Conservation (phyloP, 106 monocot species). For the Triglochin maritima region DNA sequence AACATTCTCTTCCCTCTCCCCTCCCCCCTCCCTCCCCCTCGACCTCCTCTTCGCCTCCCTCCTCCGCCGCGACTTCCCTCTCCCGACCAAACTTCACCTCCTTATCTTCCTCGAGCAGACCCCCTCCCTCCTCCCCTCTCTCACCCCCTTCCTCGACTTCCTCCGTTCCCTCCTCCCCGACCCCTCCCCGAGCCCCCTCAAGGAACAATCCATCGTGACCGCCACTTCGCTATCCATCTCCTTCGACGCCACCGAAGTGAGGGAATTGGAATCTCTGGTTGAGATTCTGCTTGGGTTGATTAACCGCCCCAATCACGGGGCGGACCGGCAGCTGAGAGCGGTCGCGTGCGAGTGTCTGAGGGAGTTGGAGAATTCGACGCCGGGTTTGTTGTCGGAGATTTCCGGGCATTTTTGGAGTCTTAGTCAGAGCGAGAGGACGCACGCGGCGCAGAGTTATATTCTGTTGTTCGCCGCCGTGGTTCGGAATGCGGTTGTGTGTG, state of each 20-base stretch:
- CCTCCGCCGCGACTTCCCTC: conserved; percentile 55
- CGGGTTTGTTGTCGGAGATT: conserved; percentile 51
- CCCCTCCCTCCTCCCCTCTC: conserved; percentile 12
- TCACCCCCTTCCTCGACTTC: conserved; percentile 2
- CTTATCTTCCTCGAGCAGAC: conserved; percentile 37
- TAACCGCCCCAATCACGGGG: conserved; percentile 74
- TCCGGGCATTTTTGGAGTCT: conserved; percentile 67
- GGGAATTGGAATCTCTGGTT: conserved; percentile 26
- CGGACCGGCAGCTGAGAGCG: conserved; percentile 51
- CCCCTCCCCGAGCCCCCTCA: conserved; percentile 17
- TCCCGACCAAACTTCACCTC: conserved; percentile 15
- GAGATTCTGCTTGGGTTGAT: conserved; percentile 47
- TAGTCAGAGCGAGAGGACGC: conserved; percentile 69
- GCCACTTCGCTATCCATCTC: conserved; percentile 33
- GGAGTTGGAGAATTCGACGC: conserved; percentile 56
- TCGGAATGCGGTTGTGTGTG: conserved; percentile 22
- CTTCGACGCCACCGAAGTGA: conserved; percentile 10
- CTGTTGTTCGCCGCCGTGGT: conserved; percentile 59
- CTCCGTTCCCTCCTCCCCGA: conserved; percentile 5
- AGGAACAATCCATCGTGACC: conserved; percentile 43
- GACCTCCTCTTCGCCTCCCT: conserved; percentile 25
- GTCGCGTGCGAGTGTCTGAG: conserved; percentile 79
- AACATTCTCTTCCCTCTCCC: conserved; percentile 36
- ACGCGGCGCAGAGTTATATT: conserved; percentile 61
- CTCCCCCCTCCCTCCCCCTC: conserved; percentile 33